Base-by-base conservation (phyloP, 164 flowering plant genomes). In the Umbilicus rupestris region DNA sequence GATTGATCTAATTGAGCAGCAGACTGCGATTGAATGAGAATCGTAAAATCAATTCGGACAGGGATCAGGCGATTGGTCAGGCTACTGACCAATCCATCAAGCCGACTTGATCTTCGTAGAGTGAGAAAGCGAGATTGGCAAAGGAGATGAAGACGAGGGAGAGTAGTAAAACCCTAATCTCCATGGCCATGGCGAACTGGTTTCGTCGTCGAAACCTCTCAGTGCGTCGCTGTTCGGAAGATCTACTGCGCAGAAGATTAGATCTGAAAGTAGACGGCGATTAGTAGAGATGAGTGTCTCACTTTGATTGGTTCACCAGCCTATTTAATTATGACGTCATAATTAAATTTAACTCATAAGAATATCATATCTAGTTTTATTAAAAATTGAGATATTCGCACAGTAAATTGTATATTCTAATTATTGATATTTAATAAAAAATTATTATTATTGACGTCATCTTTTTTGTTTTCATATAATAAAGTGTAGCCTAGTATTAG, bases 31-130 rank as follows among this genome's bases (percentile, higher is more conserved):
- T 20, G 17, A 11, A 44, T 24, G 49, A 16, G 7, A 17, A 65
- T 45, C 22, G 31, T 7, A 0, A n/a, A 50, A 39, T 35, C 15
- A 30, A 39, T 19, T 10, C 16, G 20, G 12, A 26, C 68, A 58
- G 0, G 26, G 7, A 39, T 64, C 28, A 50, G 12, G 7, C 5
- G 47, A 35, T 12, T 30, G 44, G 37, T 3, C 46, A 46, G 15
- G 29, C 46, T 49, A 24, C 65, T 73, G 67, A 89, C 98, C 98
- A 92, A 68, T 92, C 98, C 86, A 77, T 83, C 73, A 90, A 87
- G 39, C 96, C 98, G 47, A 82, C 89, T 85, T 92, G 96, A 81
- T 90, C 98, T 81, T 88, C 96, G 65, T 84, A 88, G 46, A 92
- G 82, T 35, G 90, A 78, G 46, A 75, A 59, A 50, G 73, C 57